Evolutionary conservation across 768 basidiomycete genomes (phyloP).

Genomic region (Exidia glandulosa): DNA sequence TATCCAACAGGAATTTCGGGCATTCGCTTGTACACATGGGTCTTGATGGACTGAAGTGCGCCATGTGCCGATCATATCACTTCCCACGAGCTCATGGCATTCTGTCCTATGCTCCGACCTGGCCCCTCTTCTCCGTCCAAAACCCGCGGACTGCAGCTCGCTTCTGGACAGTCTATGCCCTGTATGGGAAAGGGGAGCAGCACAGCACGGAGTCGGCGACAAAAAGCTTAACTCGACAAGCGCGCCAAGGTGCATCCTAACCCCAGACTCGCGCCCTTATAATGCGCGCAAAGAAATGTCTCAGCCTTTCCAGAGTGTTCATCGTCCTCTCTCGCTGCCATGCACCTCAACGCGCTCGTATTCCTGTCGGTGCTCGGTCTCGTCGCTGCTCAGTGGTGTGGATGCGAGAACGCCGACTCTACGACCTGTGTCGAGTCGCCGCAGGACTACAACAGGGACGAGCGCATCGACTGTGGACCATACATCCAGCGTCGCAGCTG

Average conservation of each 20-base stretch:
- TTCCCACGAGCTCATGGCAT: too few relatives aligned
- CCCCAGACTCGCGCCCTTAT: not conserved
- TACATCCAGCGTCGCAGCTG: not conserved
- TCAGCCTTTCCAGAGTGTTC: too few relatives aligned
- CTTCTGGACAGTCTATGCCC: too few relatives aligned
- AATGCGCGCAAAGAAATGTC: too few relatives aligned
- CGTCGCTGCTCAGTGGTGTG: not conserved
- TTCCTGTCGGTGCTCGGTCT: not conserved
- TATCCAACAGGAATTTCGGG: too few relatives aligned
- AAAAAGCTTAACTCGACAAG: not conserved
- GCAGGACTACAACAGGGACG: not conserved
- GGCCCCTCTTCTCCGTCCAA: too few relatives aligned
- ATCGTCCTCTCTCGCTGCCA: not conserved
- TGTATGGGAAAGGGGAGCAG: too few relatives aligned
- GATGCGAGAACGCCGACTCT: not conserved
- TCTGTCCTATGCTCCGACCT: too few relatives aligned
- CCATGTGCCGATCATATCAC: too few relatives aligned
- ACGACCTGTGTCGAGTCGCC: not conserved
- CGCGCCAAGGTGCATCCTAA: not conserved
- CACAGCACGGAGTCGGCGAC: not conserved
- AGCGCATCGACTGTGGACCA: not conserved
- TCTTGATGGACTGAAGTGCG: too few relatives aligned
- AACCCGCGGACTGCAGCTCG: too few relatives aligned
- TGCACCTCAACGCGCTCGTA: not conserved
- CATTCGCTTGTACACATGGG: too few relatives aligned